Evolutionary conservation across 768 basidiomycete genomes (phyloP), one percentile per base, ranked within the genome.

Genomic region (Mycena maculata): DNA sequence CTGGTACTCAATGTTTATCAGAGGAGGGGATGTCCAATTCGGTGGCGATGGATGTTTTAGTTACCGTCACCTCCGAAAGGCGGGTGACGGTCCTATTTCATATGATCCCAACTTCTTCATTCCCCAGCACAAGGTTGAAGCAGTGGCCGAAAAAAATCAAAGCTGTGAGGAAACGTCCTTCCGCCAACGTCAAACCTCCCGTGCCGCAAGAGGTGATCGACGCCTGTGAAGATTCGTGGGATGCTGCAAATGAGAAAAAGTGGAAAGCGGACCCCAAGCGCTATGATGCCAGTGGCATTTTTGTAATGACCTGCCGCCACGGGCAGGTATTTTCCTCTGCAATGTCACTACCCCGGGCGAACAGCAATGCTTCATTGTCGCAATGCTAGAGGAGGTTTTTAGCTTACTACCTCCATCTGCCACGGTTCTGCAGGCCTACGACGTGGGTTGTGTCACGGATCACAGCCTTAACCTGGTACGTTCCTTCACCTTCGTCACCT

Each of bases 321-420:
- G n/a, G n/a, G n/a, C n/a, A n/a, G n/a, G n/a, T n/a, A n/a, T n/a
- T n/a, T n/a, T 79, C 31, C 58, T 81, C 4, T 76, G 77, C 27
- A 82, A 85, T 54, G 80, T 85, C n/a, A 76, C 79, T 62, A 73
- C 78, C 1, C 74, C 80, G 16, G 78, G 82, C 9, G 76, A 83
- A 60, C 71, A 81, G 63, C 79, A 82, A 49, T 77, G 81, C 27
- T 83, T 78, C 67, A 73, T 75, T 25, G 70, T 84, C 0, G 72
- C 80, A 0, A 71, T 82, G 1, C 65, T 84, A 11, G 58, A 77
- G 30, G 66, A 75, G 22, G 60, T 83, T 9, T 76, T 75, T 47
- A 52, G 54, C 0, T 55, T 73, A 0, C 52, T 84, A 0, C 84
- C 82, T 0, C 13, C 56, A 0, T 2, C 65, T 0, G 72, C 76